Percentiles rank a stretch among this genome's conserved stretches.
Conservation (phyloP, 2,329 filamentous ascomycete genomes). For the Trichoderma breve region DNA sequence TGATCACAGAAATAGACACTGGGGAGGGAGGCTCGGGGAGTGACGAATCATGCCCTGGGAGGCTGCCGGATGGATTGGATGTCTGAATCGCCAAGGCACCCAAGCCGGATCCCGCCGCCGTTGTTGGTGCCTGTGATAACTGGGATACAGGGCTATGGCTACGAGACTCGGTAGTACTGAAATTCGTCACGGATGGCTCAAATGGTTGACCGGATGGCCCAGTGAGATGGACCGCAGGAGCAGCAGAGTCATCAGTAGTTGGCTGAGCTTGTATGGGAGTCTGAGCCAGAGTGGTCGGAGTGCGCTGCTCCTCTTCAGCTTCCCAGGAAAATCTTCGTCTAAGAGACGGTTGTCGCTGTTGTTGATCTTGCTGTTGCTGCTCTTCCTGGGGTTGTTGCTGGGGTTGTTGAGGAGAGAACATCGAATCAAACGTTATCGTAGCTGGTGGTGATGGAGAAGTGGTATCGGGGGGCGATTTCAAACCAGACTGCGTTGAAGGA, state of each 20-base stretch:
- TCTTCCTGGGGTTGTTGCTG: background rate
- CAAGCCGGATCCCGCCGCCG: conserved; percentile 17
- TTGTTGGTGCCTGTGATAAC: background rate
- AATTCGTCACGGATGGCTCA: conserved; percentile 22
- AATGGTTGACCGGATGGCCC: conserved; percentile 7
- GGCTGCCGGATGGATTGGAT: conserved; percentile 25
- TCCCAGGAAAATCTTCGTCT: conserved; percentile 42
- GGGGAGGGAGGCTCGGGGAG: conserved; percentile 45
- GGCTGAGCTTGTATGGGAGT: background rate
- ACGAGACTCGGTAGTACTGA: conserved; percentile 16
- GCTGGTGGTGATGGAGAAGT: background rate
- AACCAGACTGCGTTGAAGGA: background rate
- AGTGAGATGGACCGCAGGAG: conserved; percentile 1
- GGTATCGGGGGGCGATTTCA: background rate
- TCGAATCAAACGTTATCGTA: background rate
- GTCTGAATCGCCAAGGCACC: conserved; percentile 26
- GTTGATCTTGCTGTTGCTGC: background rate
- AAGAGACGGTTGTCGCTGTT: conserved; percentile 15
- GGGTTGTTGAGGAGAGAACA: conserved; percentile 5
- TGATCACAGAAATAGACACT: conserved; percentile 36
- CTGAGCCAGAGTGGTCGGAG: background rate
- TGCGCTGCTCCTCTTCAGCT: conserved; percentile 22
- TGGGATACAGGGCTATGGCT: conserved; percentile 20
- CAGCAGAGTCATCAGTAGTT: background rate
- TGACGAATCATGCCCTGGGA: conserved; percentile 25